Evolutionary conservation across 1,139 yeast species (phyloP).

Genomic region (Eremothecium coryli): DNA sequence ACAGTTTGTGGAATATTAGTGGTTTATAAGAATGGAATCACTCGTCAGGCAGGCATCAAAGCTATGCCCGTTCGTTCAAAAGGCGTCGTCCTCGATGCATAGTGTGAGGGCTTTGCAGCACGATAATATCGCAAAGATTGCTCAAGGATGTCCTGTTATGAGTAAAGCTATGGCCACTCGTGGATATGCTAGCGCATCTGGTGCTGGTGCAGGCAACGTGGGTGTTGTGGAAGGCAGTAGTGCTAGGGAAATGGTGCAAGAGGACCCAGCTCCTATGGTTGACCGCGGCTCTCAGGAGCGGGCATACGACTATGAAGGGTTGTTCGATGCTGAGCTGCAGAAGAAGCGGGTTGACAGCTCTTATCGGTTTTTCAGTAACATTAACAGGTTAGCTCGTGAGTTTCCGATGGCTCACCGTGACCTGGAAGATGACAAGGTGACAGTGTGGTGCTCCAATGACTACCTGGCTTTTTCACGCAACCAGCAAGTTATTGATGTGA

Average conservation of each 20-base stretch:
- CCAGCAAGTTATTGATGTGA: slow-evolving; percentile 57
- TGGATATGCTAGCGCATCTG: slow-evolving; percentile 23
- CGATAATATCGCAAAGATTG: slow-evolving; percentile 49
- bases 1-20: too few species aligned
- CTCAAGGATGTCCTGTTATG: slow-evolving; percentile 81
- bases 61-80: slow-evolving; percentile 77
- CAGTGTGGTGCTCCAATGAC: slow-evolving; percentile 98
- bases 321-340: slow-evolving; percentile 52
- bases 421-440: slow-evolving; percentile 68
- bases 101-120: slow-evolving; percentile 43
- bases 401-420: slow-evolving; percentile 88
- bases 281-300: slow-evolving; percentile 35
- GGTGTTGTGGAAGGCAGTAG: slow-evolving; percentile 35
- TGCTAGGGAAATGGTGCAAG: slow-evolving; percentile 17
- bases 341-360: slow-evolving; percentile 82
- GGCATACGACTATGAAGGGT: slow-evolving; percentile 56
- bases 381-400: slow-evolving; percentile 87
- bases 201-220: slow-evolving; percentile 36
- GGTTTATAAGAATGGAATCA: too few species aligned
- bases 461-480: slow-evolving; percentile 92
- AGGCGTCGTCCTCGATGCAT: slow-evolving; percentile 51
- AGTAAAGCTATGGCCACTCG: slow-evolving; percentile 50
- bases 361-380: slow-evolving; percentile 91
- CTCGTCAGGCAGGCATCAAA: slow-evolving; percentile 67
- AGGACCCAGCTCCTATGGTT: slow-evolving; percentile 16